These are phyloP conservation scores for Alternaria sp. DNA, from an alignment of 2,329 filamentous ascomycete genomes.

Conservation along the genomic window DNA sequence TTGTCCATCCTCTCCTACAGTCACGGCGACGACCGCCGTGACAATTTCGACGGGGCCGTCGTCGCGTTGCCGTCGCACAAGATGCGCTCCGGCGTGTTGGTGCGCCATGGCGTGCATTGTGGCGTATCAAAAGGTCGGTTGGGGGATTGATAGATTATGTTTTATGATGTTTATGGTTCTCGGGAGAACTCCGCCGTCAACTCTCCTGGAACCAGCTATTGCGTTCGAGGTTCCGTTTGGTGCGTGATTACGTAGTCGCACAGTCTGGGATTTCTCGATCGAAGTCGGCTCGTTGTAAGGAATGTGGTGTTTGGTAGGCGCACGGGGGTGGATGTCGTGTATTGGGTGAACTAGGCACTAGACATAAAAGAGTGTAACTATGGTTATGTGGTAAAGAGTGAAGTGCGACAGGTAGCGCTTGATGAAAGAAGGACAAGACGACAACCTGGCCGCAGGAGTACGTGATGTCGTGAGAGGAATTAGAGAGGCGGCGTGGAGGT, in stretches of 20 bases:
- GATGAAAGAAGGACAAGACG: constrained; percentile 49
- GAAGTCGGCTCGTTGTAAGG: constrained; percentile 30
- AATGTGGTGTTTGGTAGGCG: constrained; percentile 33
- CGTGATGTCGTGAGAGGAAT: constrained; percentile 22
- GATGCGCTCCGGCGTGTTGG: constrained; percentile 36
- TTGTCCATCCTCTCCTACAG: constrained; percentile 57
- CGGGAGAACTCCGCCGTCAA: not conserved
- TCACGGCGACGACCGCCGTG: constrained; percentile 55
- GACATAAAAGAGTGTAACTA: constrained; percentile 41
- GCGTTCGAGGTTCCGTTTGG: constrained; percentile 1
- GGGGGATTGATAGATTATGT: constrained; percentile 1
- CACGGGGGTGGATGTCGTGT: constrained; percentile 31
- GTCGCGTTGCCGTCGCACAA: constrained; percentile 38
- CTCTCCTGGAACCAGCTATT: constrained; percentile 19
- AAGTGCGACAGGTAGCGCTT: constrained; percentile 43
- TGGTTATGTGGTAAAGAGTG: constrained; percentile 38
- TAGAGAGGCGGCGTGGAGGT: constrained; percentile 25
- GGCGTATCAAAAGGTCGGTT: constrained; percentile 2
- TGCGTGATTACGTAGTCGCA: constrained; percentile 34
- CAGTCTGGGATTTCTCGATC: constrained; percentile 21
- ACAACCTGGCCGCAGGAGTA: constrained; percentile 47
- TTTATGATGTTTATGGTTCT: not conserved
- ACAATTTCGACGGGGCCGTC: constrained; percentile 19
- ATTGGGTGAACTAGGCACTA: constrained; percentile 35
- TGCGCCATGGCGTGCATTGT: constrained; percentile 26